Percentiles rank a stretch among this genome's conserved stretches.
Evolutionary conservation across 2,329 filamentous ascomycete genomes (phyloP).

Genomic region (Aspergillus spinulosporus): DNA sequence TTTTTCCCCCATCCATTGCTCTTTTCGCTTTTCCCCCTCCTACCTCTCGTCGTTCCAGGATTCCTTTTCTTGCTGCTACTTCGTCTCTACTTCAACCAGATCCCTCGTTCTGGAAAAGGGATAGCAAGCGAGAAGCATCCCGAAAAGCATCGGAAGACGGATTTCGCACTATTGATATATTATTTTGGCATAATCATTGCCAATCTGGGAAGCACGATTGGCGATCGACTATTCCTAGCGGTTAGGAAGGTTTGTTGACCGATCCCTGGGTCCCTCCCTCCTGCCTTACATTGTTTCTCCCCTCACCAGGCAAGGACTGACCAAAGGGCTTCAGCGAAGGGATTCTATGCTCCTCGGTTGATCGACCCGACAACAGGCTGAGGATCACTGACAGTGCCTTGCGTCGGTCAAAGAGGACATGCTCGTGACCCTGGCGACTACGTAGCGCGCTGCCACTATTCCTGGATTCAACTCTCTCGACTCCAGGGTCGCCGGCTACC

Average conservation of each 20-base stretch:
- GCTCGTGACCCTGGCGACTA: slow-evolving; percentile 23
- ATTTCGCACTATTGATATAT: slow-evolving; percentile 16
- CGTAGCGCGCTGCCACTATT: slow-evolving; percentile 15
- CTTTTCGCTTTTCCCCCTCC: slow-evolving; percentile 10
- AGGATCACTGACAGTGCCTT: slow-evolving; percentile 24
- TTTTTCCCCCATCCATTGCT: neutral
- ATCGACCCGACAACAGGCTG: slow-evolving; percentile 21
- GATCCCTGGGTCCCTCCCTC: slow-evolving; percentile 1
- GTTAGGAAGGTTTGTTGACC: slow-evolving; percentile 21
- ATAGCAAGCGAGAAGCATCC: neutral
- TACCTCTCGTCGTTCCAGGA: neutral
- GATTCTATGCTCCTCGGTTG: slow-evolving; percentile 16
- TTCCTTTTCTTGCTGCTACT: neutral
- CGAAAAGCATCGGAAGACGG: neutral
- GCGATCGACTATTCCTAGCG: slow-evolving; percentile 22
- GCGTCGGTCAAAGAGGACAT: slow-evolving; percentile 24
- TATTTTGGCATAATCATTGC: slow-evolving; percentile 12
- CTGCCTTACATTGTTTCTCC: slow-evolving; percentile 8
- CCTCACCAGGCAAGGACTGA: slow-evolving; percentile 27
- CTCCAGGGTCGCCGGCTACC: neutral
- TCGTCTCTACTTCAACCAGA: neutral
- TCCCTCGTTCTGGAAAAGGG: slow-evolving; percentile 5
- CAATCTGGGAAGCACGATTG: slow-evolving; percentile 19
- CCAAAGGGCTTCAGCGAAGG: slow-evolving; percentile 21
- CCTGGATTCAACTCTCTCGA: slow-evolving; percentile 1